Base-by-base conservation (phyloP, 768 basidiomycete genomes). In the Punctularia strigosozonata region DNA sequence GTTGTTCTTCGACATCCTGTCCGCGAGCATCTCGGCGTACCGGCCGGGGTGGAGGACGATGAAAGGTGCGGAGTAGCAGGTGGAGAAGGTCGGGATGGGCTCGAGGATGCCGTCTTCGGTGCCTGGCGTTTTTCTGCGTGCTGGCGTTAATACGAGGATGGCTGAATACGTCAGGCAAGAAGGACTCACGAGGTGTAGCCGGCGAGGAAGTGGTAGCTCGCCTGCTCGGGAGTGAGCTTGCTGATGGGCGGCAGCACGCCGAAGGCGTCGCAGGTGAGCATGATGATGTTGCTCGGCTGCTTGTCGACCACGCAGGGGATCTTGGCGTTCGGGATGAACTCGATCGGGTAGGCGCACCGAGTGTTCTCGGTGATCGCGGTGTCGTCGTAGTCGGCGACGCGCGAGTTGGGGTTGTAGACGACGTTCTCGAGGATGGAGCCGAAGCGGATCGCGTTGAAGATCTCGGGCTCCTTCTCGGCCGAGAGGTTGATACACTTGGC, bases 51-150 rank as follows among this genome's bases (percentile, higher is more conserved):
- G 94, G 40, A 95, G 85, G 49, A 97, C 82, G 58, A 99, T 97
- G 75, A 99, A 98, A n/a, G 95, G 95, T 30, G 92, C 90, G 49
- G 84, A 86, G 75, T 97, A 99, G 64, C 95, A 98, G 23, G 92
- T 97, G 15, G 91, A 95, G 76, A 99, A 99, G 30, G 95, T 98
- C 18, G 95, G 95, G 46, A 94, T 92, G 43, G 95, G 95, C 59
- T 99, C 95, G 32, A 95, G 72, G 21, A 99, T 86, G 56, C 94
- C 94, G 53, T 97, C 94, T 57, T 98, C 94, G 3, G 94, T 98
- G 40, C 92, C 92, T n/a, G 92, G 92, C 2, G 92, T 98, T 74
- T 98, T 98, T 48, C 80, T 82, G 35, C 35, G 39, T 19, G 26
- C n/a, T 25, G 15, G 15, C 13, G 33, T 21, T 4, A 26, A 53